Evolutionary conservation across 208 protist genomes (phyloP).

Genomic region (Tritrichomonas musculus): DNA sequence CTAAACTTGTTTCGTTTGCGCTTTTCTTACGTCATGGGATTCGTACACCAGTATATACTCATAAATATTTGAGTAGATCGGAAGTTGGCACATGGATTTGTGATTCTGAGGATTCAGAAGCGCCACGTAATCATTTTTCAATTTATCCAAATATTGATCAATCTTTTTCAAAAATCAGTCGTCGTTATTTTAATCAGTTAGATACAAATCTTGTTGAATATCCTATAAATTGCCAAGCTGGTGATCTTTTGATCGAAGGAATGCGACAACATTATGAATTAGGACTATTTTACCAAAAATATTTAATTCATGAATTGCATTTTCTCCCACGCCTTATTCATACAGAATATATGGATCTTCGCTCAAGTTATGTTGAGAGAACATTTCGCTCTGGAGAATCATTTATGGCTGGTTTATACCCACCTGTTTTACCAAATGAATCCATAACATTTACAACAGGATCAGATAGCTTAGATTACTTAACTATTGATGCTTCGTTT

Average conservation of each 20-base stretch:
- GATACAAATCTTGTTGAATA: not conserved
- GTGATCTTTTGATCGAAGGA: not conserved
- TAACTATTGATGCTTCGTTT: not conserved
- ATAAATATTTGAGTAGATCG: not conserved
- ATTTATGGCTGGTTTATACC: conserved; percentile 1
- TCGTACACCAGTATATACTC: not conserved
- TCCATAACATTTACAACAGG: not conserved
- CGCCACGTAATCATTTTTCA: not conserved
- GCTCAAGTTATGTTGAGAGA: not conserved
- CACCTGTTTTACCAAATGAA: not conserved
- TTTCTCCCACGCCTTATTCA: not conserved
- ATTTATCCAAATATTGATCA: not conserved
- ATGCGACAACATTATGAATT: conserved; percentile 13
- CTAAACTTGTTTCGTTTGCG: not conserved
- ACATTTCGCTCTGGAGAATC: not conserved
- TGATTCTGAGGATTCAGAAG: not conserved
- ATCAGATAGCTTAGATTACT: not conserved
- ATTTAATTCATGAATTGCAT: not conserved
- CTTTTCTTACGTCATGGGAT: not conserved
- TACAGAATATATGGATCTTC: not conserved
- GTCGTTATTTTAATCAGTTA: not conserved
- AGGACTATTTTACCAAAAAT: not conserved
- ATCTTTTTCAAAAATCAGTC: too few relatives aligned
- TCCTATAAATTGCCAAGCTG: not conserved
- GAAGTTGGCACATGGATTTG: not conserved